A percentile compares a stretch with the other conserved stretches of the same genome.
Evolutionary conservation across 805 yeast genomes (phyloP).

Genomic region (Wickerhamomyces rabaulensis): DNA sequence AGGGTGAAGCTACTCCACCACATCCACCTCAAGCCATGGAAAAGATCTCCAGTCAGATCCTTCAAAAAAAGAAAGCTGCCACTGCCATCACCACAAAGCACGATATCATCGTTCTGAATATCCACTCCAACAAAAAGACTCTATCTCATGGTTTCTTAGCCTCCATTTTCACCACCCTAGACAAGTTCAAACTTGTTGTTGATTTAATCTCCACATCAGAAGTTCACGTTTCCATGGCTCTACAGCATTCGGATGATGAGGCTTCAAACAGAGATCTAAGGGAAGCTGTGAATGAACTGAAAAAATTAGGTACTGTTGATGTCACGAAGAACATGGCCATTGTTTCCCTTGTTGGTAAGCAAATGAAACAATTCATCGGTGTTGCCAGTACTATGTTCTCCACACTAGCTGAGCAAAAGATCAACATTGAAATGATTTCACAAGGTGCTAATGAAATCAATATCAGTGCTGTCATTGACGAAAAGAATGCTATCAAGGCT

Average conservation of each 20-base stretch:
- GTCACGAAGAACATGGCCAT: conserved; percentile 84
- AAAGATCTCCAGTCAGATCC: conserved; percentile 32
- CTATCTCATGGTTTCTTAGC: conserved; percentile 95
- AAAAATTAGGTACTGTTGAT: conserved; percentile 82
- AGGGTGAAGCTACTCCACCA: conserved; percentile 89
- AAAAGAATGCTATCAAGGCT: conserved; percentile 78
- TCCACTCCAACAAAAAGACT: conserved; percentile 90
- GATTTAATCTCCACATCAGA: conserved; percentile 96
- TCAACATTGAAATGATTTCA: conserved; percentile 95
- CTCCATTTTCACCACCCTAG: conserved; percentile 79
- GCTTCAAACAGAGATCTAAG: conserved; percentile 49
- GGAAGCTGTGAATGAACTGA: conserved; percentile 72
- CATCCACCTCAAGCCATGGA: conserved; percentile 81
- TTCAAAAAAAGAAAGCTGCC: conserved; percentile 58
- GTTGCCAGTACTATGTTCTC: conserved; percentile 97
- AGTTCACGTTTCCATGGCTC: conserved; percentile 97
- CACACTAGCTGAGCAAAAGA: conserved; percentile 83
- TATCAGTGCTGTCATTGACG: conserved; percentile 90
- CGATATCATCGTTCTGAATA: conserved; percentile 85
- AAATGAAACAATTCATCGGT: conserved; percentile 95
- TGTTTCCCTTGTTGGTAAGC: conserved; percentile 91
- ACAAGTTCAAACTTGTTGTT: conserved; percentile 79
- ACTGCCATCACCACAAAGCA: conserved; percentile 96
- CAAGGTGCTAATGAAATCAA: conserved; percentile 99
- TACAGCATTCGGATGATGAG: conserved; percentile 68